Evolutionary conservation across 345 rosid genomes (phyloP).

Genomic region (Cardamine chenopodiifolia): DNA sequence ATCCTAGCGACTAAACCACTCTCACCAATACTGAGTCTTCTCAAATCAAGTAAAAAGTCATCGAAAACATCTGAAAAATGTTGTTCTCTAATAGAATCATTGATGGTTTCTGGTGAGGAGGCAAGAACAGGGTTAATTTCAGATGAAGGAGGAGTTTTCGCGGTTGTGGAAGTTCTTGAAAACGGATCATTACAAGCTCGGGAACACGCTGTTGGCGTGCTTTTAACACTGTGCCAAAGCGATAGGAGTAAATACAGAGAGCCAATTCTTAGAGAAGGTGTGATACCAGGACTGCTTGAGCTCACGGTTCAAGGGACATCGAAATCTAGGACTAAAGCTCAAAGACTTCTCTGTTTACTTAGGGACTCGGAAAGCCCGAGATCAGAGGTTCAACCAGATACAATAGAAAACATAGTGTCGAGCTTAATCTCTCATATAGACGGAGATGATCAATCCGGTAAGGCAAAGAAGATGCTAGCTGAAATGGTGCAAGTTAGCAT

Average conservation of each 20-base stretch:
- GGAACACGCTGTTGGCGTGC: slow-evolving; percentile 84
- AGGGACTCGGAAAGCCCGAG: slow-evolving; percentile 73
- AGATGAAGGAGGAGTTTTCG: slow-evolving; percentile 83
- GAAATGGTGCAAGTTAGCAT: slow-evolving; percentile 99
- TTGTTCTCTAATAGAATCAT: slow-evolving; percentile 73
- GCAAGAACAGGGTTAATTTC: slow-evolving; percentile 56
- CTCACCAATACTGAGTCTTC: slow-evolving; percentile 56
- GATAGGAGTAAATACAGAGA: slow-evolving; percentile 87
- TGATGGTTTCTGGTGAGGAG: slow-evolving; percentile 74
- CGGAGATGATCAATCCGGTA: slow-evolving; percentile 85
- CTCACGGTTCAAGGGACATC: slow-evolving; percentile 95
- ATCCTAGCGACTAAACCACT: slow-evolving; percentile 67
- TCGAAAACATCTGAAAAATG: slow-evolving; percentile 91
- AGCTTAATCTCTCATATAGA: slow-evolving; percentile 88
- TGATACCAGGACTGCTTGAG: slow-evolving; percentile 94
- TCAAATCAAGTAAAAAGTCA: slow-evolving; percentile 72
- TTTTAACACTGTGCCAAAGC: slow-evolving; percentile 77
- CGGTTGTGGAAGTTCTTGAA: slow-evolving; percentile 84
- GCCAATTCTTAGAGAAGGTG: slow-evolving; percentile 94
- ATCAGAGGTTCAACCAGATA: slow-evolving; percentile 78
- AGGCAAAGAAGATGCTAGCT: slow-evolving; percentile 93
- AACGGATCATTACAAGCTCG: slow-evolving; percentile 82
- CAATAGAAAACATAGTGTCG: slow-evolving; percentile 85
- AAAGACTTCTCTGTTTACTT: slow-evolving; percentile 66
- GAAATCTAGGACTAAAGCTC: slow-evolving; percentile 76